phyloP scores from a whole-genome alignment of 768 basidiomycete genomes.

The Podaxis sp. region DNA sequence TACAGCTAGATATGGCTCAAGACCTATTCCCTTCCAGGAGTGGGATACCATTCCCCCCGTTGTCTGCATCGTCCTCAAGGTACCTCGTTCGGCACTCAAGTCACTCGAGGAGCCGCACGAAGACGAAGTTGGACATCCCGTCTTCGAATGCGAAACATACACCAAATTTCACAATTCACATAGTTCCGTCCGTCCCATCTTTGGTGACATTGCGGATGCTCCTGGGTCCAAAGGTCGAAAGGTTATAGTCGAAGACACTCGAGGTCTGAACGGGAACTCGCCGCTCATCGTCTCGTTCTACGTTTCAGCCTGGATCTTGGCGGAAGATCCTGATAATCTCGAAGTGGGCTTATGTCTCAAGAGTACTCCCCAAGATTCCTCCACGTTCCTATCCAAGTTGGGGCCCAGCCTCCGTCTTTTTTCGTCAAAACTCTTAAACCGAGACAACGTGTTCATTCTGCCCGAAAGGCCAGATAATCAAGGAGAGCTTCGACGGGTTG shows the following conservation, averaged over 20 bases:
- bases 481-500: constrained; percentile 4
- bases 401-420: constrained; percentile 28
- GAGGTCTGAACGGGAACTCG: constrained; percentile 33
- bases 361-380: constrained; percentile 19
- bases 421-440: constrained; percentile 27
- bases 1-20: not conserved
- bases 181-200: constrained; percentile 31
- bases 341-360: constrained; percentile 30
- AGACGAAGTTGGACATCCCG: constrained; percentile 29
- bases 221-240: constrained; percentile 12
- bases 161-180: constrained; percentile 29
- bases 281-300: constrained; percentile 36
- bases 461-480: constrained; percentile 26
- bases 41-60: constrained; percentile 33
- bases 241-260: constrained; percentile 30
- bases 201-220: constrained; percentile 27
- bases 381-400: constrained; percentile 24
- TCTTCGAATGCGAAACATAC: constrained; percentile 35
- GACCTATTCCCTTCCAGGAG: constrained; percentile 20
- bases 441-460: constrained; percentile 29
- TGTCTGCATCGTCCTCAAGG: constrained; percentile 33
- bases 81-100: constrained; percentile 32
- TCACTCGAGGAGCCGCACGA: constrained; percentile 23
- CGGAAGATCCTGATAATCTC: constrained; percentile 18
- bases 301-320: constrained; percentile 32